A percentile compares a stretch with the other conserved stretches of the same genome.
phyloP scores from a whole-genome alignment of 2,329 filamentous ascomycete genomes.

The Tolypocladium album region DNA sequence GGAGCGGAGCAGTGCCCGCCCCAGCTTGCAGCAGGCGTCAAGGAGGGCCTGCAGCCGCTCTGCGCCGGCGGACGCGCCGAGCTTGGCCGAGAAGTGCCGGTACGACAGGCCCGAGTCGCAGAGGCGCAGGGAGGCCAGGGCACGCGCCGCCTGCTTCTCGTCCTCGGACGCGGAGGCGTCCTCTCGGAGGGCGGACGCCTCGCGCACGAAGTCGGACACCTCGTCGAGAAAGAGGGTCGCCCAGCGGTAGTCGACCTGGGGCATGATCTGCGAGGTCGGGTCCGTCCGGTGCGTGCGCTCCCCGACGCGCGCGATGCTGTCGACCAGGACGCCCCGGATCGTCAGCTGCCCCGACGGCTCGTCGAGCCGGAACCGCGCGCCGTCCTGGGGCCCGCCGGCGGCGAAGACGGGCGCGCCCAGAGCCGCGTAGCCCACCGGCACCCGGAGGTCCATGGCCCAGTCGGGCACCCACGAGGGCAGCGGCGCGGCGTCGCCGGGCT shows the following conservation, averaged over 20 bases:
- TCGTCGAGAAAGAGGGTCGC: constrained; percentile 15
- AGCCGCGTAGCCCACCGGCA: constrained; percentile 13
- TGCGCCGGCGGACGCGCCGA: neutral
- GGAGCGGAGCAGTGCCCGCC: constrained; percentile 6
- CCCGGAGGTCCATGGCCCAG: constrained; percentile 17
- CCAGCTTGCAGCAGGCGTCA: constrained; percentile 1
- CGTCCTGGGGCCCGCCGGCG: constrained; percentile 9
- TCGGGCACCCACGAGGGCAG: constrained; percentile 24
- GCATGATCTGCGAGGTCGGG: neutral
- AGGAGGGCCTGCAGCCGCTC: constrained; percentile 3
- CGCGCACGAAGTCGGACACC: constrained; percentile 9
- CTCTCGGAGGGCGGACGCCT: neutral
- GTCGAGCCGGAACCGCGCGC: constrained; percentile 1
- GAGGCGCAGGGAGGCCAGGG: constrained; percentile 5
- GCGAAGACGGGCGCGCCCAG: constrained; percentile 10
- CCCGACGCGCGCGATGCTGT: constrained; percentile 11
- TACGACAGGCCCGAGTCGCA: constrained; percentile 10
- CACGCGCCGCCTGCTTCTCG: neutral
- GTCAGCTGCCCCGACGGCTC: constrained; percentile 3
- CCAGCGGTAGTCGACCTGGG: constrained; percentile 11
- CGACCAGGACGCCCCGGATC: constrained; percentile 11
- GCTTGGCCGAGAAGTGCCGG: neutral
- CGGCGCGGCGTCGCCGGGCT: neutral
- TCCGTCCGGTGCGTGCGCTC: constrained; percentile 3
- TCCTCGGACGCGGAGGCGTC: neutral